Conservation (phyloP, 257 asterid species). For the Nicotiana noctiflora region DNA sequence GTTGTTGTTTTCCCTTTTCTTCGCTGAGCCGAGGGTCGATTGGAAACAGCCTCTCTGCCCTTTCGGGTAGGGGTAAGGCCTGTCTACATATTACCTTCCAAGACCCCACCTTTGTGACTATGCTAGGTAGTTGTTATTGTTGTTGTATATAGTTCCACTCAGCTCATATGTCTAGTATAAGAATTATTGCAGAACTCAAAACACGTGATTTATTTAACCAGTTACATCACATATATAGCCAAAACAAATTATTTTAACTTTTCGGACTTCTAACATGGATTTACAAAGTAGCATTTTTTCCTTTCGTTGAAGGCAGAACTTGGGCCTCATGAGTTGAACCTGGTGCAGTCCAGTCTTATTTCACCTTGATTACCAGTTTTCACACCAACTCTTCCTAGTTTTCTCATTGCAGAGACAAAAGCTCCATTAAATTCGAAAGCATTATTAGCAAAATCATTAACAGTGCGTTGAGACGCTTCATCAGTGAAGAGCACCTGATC, state of each 20-base stretch:
- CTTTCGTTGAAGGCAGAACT: background rate
- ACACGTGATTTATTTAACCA: background rate
- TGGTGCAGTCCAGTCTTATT: conserved; percentile 52
- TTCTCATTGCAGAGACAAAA: conserved; percentile 53
- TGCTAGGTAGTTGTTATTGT: too few relatives aligned
- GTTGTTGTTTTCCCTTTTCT: too few relatives aligned
- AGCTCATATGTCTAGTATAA: background rate
- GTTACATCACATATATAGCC: background rate
- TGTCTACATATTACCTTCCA: too few relatives aligned
- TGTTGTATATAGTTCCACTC: background rate
- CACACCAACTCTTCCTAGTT: conserved; percentile 64
- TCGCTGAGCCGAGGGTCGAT: too few relatives aligned
- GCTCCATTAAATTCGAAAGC: conserved; percentile 39
- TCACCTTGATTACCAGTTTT: conserved; percentile 55
- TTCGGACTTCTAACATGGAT: background rate
- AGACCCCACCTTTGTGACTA: too few relatives aligned
- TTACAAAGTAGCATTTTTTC: background rate
- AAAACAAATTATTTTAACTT: background rate
- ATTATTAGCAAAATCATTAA: conserved; percentile 44
- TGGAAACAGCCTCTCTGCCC: too few relatives aligned
- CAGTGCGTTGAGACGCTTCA: conserved; percentile 32
- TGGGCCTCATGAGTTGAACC: conserved; percentile 32
- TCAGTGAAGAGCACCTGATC: conserved; percentile 65
- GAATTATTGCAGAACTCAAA: background rate
- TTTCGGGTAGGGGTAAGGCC: too few relatives aligned